Percentiles rank a stretch among this genome's conserved stretches.
phyloP scores from a whole-genome alignment of 306 rosid species.

The Notholithocarpus densiflorus region DNA sequence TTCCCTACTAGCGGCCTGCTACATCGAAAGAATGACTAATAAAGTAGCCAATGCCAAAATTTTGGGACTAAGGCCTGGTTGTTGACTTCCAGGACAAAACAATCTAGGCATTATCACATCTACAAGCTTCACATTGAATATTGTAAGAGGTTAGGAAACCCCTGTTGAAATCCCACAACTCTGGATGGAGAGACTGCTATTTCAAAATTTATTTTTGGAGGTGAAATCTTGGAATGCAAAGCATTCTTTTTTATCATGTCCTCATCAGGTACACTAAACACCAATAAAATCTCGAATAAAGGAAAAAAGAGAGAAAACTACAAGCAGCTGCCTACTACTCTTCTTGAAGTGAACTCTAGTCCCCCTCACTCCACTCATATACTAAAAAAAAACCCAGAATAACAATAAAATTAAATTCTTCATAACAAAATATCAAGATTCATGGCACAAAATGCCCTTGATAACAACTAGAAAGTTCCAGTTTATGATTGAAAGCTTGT shows the following conservation, averaged over 20 bases:
- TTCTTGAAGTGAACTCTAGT: neutral
- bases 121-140: neutral
- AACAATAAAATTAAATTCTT: neutral
- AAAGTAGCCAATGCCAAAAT: too few species aligned
- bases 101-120: neutral
- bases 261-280: neutral
- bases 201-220: neutral
- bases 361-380: neutral
- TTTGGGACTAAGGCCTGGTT: too few species aligned
- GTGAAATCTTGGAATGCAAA: neutral
- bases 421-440: neutral
- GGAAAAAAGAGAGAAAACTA: neutral
- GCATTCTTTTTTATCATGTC: neutral
- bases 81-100: neutral
- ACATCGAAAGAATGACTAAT: too few species aligned
- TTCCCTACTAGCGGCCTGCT: too few species aligned
- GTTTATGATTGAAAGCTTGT: neutral
- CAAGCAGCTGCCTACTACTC: neutral
- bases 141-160: neutral
- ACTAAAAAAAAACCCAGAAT: neutral
- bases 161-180: neutral
- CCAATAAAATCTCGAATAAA: neutral
- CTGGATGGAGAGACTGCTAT: neutral
- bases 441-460: neutral
- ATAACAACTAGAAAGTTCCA: neutral